These are phyloP conservation scores for Tritrichomonas musculus DNA, from an alignment of 208 protist genomes.

Conservation along the genomic window DNA sequence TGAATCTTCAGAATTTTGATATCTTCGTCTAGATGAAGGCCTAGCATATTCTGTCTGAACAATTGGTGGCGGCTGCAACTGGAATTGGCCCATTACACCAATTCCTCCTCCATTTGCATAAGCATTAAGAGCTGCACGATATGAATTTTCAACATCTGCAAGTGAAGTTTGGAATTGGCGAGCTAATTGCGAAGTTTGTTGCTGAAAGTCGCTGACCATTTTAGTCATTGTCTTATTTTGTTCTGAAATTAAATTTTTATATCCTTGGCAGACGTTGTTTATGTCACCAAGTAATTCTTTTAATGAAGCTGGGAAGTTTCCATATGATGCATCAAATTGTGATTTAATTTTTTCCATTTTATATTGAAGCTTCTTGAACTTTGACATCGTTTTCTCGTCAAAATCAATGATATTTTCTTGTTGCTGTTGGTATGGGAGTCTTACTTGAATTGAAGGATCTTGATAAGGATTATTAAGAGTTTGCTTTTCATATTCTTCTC, in stretches of 20 bases:
- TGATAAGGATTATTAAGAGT: too few species aligned
- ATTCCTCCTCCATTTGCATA: too few species aligned
- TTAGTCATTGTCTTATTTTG: not conserved
- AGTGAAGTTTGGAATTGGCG: not conserved
- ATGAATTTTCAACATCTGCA: not conserved
- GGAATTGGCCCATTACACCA: too few species aligned
- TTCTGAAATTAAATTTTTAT: not conserved
- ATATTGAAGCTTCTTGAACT: not conserved
- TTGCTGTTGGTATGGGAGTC: not conserved
- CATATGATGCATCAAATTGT: not conserved
- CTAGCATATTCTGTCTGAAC: too few species aligned
- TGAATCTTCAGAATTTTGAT: too few species aligned
- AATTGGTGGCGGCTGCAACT: too few species aligned
- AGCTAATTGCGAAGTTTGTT: not conserved
- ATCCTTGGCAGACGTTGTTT: not conserved
- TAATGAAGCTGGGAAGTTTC: not conserved
- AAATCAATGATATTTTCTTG: not conserved
- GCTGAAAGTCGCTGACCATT: not conserved
- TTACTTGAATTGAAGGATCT: too few species aligned
- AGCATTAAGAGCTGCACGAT: not conserved
- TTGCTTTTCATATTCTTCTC: too few species aligned
- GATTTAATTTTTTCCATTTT: not conserved
- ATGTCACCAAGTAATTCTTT: not conserved
- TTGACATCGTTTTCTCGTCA: not conserved
- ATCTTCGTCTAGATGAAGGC: too few species aligned